Evolutionary conservation across 2,329 filamentous ascomycete species (phyloP), one percentile per base, ranked within the genome.

Genomic region (Hymenoscyphus occultus): DNA sequence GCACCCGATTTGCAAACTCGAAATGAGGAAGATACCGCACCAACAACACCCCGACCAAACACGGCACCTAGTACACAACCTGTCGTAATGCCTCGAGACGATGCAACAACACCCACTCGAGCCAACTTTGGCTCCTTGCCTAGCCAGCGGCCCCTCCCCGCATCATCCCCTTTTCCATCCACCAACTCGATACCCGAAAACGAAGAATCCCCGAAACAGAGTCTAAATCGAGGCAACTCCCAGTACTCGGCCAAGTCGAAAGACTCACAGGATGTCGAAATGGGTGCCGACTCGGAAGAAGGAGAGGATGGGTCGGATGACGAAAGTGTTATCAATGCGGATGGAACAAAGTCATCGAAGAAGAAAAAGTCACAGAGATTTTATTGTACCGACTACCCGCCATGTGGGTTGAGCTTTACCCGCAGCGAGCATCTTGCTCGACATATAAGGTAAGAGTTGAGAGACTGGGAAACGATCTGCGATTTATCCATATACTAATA

Each of bases 311-410:
- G 77, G 39, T 90, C 90, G 13, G 90, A 92, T 67, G 85, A 85
- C 59, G 89, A 80, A 45, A 87, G 84, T 70, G 82, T 88, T 22
- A 84, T 88, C 28, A 84, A 84, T 64, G 86, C 83, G 12, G 87
- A 90, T 74, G 81, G 86, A 54, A 81, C 82, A n/a, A 86, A 89
- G 68, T 90, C 91, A 9, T 88, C 85, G 61, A 96, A 96, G 80
- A 98, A 97, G 84, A 97, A 97, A 80, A 97, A 97, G 78, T 92
- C 93, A 0, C 93, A 97, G 77, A 87, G 92, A 57, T 99, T 99
- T 78, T 97, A 94, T 78, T 99, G 95, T 79, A 96, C 90, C 3
- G 93, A 97, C 39, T 98, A 92, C 72, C 94, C 94, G 32, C 93
- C 93, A 3, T 99, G 95, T 78, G 93, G 90, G 73, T 78, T 99